Evolutionary conservation across 1,284 basidiomycete genomes (phyloP).

Genomic region (Mrakiaceae sp.): DNA sequence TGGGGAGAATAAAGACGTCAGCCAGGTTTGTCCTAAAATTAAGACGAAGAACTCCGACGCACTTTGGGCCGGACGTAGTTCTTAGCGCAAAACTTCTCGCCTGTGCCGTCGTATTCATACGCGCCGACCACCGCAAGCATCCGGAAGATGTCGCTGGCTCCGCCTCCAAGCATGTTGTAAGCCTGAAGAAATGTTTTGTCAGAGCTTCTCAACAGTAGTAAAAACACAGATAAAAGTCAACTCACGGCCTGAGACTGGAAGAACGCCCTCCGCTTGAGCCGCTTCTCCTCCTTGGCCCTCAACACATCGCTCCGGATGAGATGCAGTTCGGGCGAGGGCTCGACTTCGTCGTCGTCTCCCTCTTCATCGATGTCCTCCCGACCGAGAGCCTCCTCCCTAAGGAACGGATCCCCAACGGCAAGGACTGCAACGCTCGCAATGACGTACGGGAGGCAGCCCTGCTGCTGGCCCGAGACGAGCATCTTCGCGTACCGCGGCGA

Average conservation of each 20-base stretch:
- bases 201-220: neutral
- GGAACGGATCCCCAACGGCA: conserved; percentile 91
- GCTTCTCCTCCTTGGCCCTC: conserved; percentile 56
- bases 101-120: conserved; percentile 81
- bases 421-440: conserved; percentile 84
- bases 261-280: conserved; percentile 56
- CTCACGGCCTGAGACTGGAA: conserved; percentile 66
- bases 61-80: conserved; percentile 92
- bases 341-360: conserved; percentile 33
- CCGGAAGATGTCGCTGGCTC: conserved; percentile 80
- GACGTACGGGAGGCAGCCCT: conserved; percentile 83
- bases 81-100: conserved; percentile 65
- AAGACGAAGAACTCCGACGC: conserved; percentile 19
- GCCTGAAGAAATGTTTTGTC: conserved; percentile 36
- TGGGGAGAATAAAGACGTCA: conserved; percentile 29
- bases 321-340: conserved; percentile 39
- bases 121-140: conserved; percentile 86
- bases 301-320: conserved; percentile 50
- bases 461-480: conserved; percentile 83
- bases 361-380: conserved; percentile 42
- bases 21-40: neutral
- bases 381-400: conserved; percentile 61
- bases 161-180: conserved; percentile 69
- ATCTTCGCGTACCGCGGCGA: conserved; percentile 88
- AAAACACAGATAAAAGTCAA: neutral